These are phyloP conservation scores for Eimeria sp. DNA, from an alignment of 169 alveolate species.

Conservation along the genomic window DNA sequence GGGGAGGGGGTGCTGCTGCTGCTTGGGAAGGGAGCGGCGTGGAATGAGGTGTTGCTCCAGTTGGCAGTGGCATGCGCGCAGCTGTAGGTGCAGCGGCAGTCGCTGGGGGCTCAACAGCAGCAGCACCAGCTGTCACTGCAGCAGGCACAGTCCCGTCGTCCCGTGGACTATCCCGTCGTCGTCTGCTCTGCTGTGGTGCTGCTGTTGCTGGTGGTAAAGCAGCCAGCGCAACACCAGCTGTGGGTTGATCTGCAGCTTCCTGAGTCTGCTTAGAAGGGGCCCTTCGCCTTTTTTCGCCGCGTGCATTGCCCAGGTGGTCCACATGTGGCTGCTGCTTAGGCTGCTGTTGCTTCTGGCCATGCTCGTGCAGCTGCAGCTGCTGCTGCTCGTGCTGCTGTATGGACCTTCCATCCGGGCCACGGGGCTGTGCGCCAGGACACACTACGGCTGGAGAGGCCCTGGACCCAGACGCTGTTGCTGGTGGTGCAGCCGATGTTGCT, in stretches of 20 bases:
- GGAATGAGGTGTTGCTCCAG: neutral
- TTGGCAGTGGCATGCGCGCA: neutral
- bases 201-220: constrained; percentile 29
- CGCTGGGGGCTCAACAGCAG: neutral
- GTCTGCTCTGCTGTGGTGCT: constrained; percentile 38
- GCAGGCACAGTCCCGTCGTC: neutral
- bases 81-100: neutral
- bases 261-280: neutral
- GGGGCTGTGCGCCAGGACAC: neutral
- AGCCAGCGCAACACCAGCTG: neutral
- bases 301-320: neutral
- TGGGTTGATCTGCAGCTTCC: neutral
- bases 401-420: neutral
- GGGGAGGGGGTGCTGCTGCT: constrained; percentile 10
- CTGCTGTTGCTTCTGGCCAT: constrained; percentile 30
- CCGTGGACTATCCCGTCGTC: constrained; percentile 14
- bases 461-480: constrained; percentile 13
- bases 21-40: constrained; percentile 4
- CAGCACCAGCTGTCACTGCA: neutral
- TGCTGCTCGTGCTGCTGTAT: constrained; percentile 33
- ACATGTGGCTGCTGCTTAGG: neutral
- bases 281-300: constrained; percentile 27
- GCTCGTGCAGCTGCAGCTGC: constrained; percentile 22
- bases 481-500: constrained; percentile 46
- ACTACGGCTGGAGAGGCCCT: neutral